Evolutionary conservation across 1,284 basidiomycete genomes (phyloP).

Genomic region (Mycosarcoma maydis): DNA sequence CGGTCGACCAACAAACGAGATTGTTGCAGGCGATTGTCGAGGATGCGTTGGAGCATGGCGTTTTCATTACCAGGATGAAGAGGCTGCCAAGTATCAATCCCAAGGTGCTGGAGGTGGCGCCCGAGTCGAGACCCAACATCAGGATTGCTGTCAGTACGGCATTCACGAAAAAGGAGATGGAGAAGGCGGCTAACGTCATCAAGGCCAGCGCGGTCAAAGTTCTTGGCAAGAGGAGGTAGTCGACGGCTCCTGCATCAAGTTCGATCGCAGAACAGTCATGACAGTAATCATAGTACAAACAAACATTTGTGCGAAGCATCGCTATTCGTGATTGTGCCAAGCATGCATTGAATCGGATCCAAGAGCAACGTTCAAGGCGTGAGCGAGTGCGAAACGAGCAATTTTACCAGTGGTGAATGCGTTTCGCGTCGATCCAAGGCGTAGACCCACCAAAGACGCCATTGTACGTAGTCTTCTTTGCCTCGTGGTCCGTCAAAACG

Average conservation of each 20-base stretch:
- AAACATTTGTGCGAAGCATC: too few relatives aligned
- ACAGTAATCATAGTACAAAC: too few relatives aligned
- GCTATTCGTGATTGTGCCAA: too few relatives aligned
- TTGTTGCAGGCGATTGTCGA: slow-evolving; percentile 60
- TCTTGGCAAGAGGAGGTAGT: slow-evolving; percentile 61
- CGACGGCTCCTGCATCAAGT: too few relatives aligned
- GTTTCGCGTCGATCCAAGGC: slow-evolving; percentile 24
- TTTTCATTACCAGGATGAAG: slow-evolving; percentile 54
- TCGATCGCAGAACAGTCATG: too few relatives aligned
- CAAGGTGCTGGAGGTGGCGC: slow-evolving; percentile 48
- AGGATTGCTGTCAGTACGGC: slow-evolving; percentile 82
- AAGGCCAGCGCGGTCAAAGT: slow-evolving; percentile 81
- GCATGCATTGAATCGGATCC: too few relatives aligned
- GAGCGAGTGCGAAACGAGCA: too few relatives aligned
- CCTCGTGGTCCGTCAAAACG: slow-evolving; percentile 17
- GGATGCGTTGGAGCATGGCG: slow-evolving; percentile 56
- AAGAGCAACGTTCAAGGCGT: too few relatives aligned
- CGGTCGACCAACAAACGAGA: slow-evolving; percentile 51
- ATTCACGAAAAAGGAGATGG: slow-evolving; percentile 86
- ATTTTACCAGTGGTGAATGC: background rate
- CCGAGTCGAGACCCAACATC: slow-evolving; percentile 77
- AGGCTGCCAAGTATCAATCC: slow-evolving; percentile 56
- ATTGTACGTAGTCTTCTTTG: slow-evolving; percentile 11
- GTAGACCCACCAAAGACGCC: slow-evolving; percentile 19
- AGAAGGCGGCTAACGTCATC: slow-evolving; percentile 82